Conservation (phyloP, 2,329 filamentous ascomycete species). For the Graphiopsis chlorocephala region DNA sequence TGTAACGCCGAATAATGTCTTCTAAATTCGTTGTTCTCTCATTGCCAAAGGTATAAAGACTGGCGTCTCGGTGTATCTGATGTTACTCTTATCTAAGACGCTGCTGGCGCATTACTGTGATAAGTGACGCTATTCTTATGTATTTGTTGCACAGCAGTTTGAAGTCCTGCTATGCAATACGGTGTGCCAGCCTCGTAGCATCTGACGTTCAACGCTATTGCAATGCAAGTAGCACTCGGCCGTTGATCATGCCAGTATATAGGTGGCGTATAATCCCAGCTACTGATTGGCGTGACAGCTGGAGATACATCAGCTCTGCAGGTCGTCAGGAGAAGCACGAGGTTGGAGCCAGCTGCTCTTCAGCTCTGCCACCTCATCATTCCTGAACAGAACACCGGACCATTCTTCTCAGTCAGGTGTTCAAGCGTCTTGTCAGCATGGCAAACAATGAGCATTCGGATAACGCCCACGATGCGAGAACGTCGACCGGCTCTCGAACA, state of each 20-base stretch:
- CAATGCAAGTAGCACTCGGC: background rate
- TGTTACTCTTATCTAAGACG: rapidly evolving
- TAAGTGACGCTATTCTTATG: background rate
- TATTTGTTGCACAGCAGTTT: background rate
- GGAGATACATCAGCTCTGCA: background rate
- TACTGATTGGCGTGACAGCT: background rate
- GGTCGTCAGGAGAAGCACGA: background rate
- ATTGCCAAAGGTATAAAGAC: background rate
- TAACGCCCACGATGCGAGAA: background rate
- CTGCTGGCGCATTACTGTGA: background rate
- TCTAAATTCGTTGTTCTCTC: background rate
- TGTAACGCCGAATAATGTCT: slow-evolving; percentile 7
- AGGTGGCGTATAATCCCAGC: background rate
- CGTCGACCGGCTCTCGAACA: no score
- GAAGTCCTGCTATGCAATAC: background rate
- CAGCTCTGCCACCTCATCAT: background rate
- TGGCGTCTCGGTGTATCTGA: background rate
- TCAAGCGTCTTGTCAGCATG: background rate
- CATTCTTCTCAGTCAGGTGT: background rate
- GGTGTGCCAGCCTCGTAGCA: background rate
- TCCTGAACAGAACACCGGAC: no score
- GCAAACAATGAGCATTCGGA: background rate
- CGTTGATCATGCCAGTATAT: background rate
- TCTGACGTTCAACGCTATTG: background rate
- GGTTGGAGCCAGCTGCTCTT: background rate